phyloP scores from a whole-genome alignment of 2,329 filamentous ascomycete genomes.

The Nemania serpens region DNA sequence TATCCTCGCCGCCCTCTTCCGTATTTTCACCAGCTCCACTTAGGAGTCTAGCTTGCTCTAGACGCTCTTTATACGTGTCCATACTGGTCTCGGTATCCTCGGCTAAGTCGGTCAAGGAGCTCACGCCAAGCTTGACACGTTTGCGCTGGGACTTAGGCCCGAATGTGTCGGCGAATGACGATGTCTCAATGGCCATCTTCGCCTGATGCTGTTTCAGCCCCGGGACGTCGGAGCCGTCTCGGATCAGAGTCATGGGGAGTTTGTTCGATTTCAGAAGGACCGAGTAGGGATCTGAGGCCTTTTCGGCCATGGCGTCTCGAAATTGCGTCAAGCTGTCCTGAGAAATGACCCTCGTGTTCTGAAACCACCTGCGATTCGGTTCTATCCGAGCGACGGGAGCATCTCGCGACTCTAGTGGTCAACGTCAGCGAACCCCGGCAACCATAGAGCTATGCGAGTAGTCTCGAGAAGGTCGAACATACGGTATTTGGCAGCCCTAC shows the following conservation, averaged over 20 bases:
- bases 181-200: constrained; percentile 89
- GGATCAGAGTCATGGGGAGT: constrained; percentile 91
- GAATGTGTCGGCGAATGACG: constrained; percentile 86
- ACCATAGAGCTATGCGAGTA: no score
- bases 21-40: constrained; percentile 67
- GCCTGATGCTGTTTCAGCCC: constrained; percentile 90
- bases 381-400: constrained; percentile 84
- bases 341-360: constrained; percentile 86
- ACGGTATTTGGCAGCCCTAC: constrained; percentile 71
- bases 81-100: constrained; percentile 80
- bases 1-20: constrained; percentile 46
- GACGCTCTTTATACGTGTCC: constrained; percentile 77
- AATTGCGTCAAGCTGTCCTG: constrained; percentile 88
- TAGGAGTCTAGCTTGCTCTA: constrained; percentile 77
- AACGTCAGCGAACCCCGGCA: constrained; percentile 2
- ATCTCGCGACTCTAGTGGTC: constrained; percentile 67
- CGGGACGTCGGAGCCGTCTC: constrained; percentile 76
- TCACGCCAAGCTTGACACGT: constrained; percentile 84
- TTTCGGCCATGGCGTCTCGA: constrained; percentile 88
- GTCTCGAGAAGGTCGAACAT: constrained; percentile 4
- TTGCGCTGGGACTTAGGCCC: constrained; percentile 94
- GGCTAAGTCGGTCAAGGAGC: constrained; percentile 80
- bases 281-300: constrained; percentile 86
- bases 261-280: constrained; percentile 98
- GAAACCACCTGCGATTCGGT: constrained; percentile 98